Base-by-base conservation (phyloP, 2,329 filamentous ascomycete genomes). In the Biscogniauxia sp. region DNA sequence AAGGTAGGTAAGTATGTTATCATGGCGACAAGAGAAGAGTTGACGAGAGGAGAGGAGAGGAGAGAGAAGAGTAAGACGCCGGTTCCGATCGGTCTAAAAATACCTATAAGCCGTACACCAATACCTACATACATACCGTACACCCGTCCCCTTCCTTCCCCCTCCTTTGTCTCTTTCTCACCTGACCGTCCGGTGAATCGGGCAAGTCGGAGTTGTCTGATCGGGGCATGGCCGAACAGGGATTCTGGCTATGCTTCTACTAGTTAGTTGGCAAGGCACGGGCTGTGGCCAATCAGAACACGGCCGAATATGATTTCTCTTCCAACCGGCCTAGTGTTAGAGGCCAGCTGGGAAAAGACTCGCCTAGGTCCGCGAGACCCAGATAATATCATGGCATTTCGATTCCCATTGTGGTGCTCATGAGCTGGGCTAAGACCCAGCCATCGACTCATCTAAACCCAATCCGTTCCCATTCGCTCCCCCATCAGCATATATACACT, bases 201-300 rank as follows among this genome's bases (percentile, higher is more conserved):
- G n/a, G 37, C 20, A 28, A 53, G 55, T 58, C 56, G 61, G 58
- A 13, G 37, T 45, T 45, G 37, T 45, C 37, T 49, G 60, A 61
- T 65, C 57, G 59, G 59, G 53, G 61, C 61, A 52, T 65, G 59
- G 62, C 57, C 20, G 17, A 56, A 20, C 63, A 65, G 57, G 63
- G 63, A 63, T 63, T 23, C 25, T 45, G 2, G 13, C 37, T 45
- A 5, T 45, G 37, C 2, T 4, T 9, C 26, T 4, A 32, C 3
- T 32, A 9, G 9, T 3, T 45, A 45, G 37, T 6, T 45, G 37
- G 7, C 37, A 45, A 2, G 15, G 11, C 3, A 45, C 37, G 37
- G 17, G 37, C 7, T 17, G 11, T 6, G n/a, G 37, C 37, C 37
- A 45, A 45, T 45, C 37, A 45, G 37, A 45, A 3, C 15, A n/a